Evolutionary conservation across 371 early-diverging fungal species (phyloP).

Genomic region (Lichtheimia ramosa): DNA sequence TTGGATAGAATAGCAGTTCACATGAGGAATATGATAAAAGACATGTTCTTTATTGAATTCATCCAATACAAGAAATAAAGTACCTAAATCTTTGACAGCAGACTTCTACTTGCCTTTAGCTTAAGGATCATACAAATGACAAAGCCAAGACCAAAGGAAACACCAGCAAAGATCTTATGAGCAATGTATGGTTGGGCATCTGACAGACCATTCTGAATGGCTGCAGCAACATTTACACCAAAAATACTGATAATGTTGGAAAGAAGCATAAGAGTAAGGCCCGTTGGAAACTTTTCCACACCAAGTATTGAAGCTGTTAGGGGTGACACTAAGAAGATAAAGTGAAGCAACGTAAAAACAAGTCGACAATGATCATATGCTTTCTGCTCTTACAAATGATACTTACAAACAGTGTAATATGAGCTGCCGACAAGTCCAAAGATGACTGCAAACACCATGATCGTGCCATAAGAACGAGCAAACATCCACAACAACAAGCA

Average conservation of each 20-base stretch:
- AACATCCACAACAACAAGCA: constrained; percentile 31
- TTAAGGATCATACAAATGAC: constrained; percentile 24
- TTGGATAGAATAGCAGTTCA: too few species aligned
- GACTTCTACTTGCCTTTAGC: constrained; percentile 16
- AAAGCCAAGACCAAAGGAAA: constrained; percentile 21
- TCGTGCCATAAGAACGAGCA: constrained; percentile 17
- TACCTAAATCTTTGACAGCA: neutral
- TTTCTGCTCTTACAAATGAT: too few species aligned
- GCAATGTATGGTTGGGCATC: constrained; percentile 23
- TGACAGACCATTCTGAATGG: constrained; percentile 18
- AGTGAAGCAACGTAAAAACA: too few species aligned
- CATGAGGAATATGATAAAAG: too few species aligned
- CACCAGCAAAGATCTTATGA: constrained; percentile 38
- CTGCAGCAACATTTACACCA: constrained; percentile 36
- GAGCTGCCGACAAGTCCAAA: constrained; percentile 21
- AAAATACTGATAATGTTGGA: constrained; percentile 30
- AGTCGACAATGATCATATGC: too few species aligned
- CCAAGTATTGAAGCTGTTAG: constrained; percentile 32
- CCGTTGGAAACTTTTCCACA: constrained; percentile 38
- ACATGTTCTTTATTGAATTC: too few species aligned
- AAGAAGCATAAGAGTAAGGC: constrained; percentile 30
- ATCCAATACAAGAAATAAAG: too few species aligned
- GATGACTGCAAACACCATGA: constrained; percentile 21
- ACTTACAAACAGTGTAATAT: constrained; percentile 32
- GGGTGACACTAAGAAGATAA: constrained; percentile 27